phyloP scores from a whole-genome alignment of 257 asterid species.

The Buddleja alternifolia region DNA sequence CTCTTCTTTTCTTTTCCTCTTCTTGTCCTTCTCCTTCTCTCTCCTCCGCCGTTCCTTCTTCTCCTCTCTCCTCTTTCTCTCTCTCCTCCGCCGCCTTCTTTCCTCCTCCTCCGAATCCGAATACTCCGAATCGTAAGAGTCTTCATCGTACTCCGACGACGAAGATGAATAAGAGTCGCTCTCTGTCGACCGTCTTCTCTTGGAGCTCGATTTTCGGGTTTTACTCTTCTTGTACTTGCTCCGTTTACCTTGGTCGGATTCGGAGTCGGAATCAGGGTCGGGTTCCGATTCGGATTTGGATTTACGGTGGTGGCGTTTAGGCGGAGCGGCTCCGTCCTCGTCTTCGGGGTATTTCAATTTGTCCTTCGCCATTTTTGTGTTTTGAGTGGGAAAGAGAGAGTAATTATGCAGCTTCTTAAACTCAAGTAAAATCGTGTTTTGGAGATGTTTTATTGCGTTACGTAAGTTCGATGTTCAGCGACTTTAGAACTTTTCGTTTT shows the following conservation, averaged over 20 bases:
- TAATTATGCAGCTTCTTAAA: constrained; percentile 1
- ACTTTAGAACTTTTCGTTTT: too few relatives aligned
- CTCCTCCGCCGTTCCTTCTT: constrained; percentile 17
- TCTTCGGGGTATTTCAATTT: constrained; percentile 42
- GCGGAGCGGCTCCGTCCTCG: constrained; percentile 48
- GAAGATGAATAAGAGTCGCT: constrained; percentile 58
- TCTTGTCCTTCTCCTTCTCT: constrained; percentile 33
- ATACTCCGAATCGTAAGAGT: constrained; percentile 45
- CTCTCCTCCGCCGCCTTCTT: constrained; percentile 54
- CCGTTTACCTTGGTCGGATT: constrained; percentile 41
- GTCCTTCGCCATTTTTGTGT: constrained; percentile 52
- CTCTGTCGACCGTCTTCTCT: constrained; percentile 57
- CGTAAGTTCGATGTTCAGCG: too few relatives aligned
- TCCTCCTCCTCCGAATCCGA: constrained; percentile 58
- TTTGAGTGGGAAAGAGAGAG: background rate
- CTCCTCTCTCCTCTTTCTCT: constrained; percentile 54
- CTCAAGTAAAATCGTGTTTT: too few relatives aligned
- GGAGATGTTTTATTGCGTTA: too few relatives aligned
- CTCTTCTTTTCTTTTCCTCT: constrained; percentile 41
- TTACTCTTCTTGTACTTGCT: constrained; percentile 39
- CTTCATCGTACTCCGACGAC: constrained; percentile 57
- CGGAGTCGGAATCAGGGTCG: constrained; percentile 49
- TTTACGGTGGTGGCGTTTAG: constrained; percentile 43
- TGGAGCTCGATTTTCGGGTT: constrained; percentile 41
- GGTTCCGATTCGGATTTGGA: constrained; percentile 48